Evolutionary conservation across 352 stramenopile genomes (phyloP).

Genomic region (Phytophthora nicotianae): DNA sequence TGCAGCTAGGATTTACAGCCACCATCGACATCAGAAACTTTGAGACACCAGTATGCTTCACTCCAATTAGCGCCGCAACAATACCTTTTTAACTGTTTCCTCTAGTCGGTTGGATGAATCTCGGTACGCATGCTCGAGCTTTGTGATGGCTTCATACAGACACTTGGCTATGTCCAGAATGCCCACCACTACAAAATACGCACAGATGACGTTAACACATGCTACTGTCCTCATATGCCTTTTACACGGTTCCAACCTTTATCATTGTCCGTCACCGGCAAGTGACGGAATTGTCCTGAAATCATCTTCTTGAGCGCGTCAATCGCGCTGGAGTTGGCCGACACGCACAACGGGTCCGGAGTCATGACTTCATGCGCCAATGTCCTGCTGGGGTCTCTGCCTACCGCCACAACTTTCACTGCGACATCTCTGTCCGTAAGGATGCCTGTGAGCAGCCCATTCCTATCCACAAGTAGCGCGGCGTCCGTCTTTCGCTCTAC

Average conservation of each 20-base stretch:
- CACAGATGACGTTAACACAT: background rate
- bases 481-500: conserved; percentile 91
- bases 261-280: conserved; percentile 93
- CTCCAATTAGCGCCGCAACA: background rate
- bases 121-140: conserved; percentile 93
- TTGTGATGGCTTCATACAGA: conserved; percentile 97
- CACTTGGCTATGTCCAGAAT: conserved; percentile 99
- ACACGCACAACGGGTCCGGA: conserved; percentile 94
- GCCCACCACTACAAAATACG: conserved; percentile 82
- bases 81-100: conserved; percentile 82
- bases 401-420: conserved; percentile 91
- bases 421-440: conserved; percentile 97
- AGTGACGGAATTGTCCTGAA: conserved; percentile 94
- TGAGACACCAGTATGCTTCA: background rate
- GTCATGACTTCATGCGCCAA: conserved; percentile 94
- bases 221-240: background rate
- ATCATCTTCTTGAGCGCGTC: conserved; percentile 98
- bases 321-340: conserved; percentile 91
- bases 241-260: conserved; percentile 51
- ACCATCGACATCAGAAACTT: conserved; percentile 16
- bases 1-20: conserved; percentile 45
- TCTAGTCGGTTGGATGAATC: conserved; percentile 72
- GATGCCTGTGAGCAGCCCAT: conserved; percentile 93
- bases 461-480: conserved; percentile 90
- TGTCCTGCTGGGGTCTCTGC: conserved; percentile 79